Base-by-base conservation (phyloP, 2,329 filamentous ascomycete species). In the Sporothrix phasma region DNA sequence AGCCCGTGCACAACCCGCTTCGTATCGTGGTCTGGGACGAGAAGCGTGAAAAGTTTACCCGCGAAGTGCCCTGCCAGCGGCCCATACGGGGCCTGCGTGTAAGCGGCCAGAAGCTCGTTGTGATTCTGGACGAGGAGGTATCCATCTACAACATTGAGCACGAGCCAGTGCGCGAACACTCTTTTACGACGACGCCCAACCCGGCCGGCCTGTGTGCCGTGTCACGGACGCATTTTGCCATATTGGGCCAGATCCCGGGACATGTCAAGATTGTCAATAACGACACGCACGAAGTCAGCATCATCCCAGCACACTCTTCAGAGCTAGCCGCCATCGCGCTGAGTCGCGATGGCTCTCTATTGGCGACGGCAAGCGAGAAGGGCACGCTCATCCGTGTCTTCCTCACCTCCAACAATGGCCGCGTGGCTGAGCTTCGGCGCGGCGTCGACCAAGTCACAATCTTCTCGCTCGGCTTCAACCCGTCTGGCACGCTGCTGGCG, bases 311-410 rank as follows among this genome's bases (percentile, higher is more conserved):
- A 3, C 94, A 99, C 73, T 87, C 88, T 4, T 88, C 88, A 0
- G 81, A 88, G 0, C 78, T 99, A 19, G 84, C 88, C 66, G 91
- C 92, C 47, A 80, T 99, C 68, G 84, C 87, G 11, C 78, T 99
- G 41, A 96, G 90, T 69, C 81, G 81, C 0, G 89, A 96, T 71
- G 92, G 90, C 3, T 84, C 90, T 58, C 76, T 95, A 17, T 78
- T 97, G 34, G 94, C 92, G 15, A 97, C 92, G 1, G 93, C 93
- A 11, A 96, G 92, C 74, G 90, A 96, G 75, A 90, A 84, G 79
- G 94, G 94, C 39, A 99, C 94, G 0, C 79, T 99, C 26, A 85
- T 97, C 69, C 88, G 93, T 19, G 83, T 97, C 31, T 97, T 89
- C 77, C 84, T 88, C 26, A 93, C 91, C 1, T 81, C 80, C 62